Base-by-base conservation (phyloP, 441 rosid genomes). In the Raphanus hybrid region DNA sequence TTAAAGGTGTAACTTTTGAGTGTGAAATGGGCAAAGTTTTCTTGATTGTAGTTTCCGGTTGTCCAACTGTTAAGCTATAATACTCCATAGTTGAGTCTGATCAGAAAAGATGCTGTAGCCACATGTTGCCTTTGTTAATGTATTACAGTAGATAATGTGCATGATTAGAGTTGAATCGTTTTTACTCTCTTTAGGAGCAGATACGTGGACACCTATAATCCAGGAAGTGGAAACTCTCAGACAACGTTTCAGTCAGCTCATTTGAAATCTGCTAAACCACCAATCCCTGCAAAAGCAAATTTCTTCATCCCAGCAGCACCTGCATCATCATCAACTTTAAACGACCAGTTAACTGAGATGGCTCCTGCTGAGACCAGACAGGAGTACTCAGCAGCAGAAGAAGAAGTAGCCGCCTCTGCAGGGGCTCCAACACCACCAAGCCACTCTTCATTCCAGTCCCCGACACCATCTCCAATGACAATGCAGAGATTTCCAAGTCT, bases 221-320 rank as follows among this genome's bases (percentile, higher is more conserved):
- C 89, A 96, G 87, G 90, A 86, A 64, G 97, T 90, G 48, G 98
- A 91, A 84, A 92, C 96, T 73, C 93, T 77, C 84, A 88, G 20
- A 93, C 84, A 64, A 74, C 79, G 75, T 93, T 88, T 84, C 94
- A 86, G 74, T 87, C 99, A 64, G 91, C 94, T 10, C 64, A 88
- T 52, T 69, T 78, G 61, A 87, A 95, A 67, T 80, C 92, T 23
- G 88, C 85, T 68, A 96, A 89, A 86, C 93, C 97, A 50, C 86
- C 89, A n/a, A 83, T 77, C 20, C 82, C 91, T 64, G 83, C 91
- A 66, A 91, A 86, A 78, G 87, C 94, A 3, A 96, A 91, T 68
- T 91, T 96, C 79, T 93, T 96, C 79, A 85, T 96, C 45, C 99
- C 99, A 4, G 72, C 74, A 52, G 29, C 88, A 26, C 88, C 92